Conservation (phyloP, 1,139 yeast species). For the Maudiozyma humilis region DNA sequence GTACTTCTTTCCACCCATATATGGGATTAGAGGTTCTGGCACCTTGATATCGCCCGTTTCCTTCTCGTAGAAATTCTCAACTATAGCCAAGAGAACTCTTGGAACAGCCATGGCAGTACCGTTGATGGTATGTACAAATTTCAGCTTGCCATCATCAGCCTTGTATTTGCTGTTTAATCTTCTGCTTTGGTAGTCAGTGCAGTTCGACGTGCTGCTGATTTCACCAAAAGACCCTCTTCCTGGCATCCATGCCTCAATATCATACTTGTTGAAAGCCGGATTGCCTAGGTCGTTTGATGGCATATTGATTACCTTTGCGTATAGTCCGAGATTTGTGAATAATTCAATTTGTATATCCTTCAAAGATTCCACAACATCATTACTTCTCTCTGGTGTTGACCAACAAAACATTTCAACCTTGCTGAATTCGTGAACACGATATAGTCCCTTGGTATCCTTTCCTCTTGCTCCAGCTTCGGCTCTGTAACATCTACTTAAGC, state of each 20-base stretch:
- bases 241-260: constrained; percentile 98
- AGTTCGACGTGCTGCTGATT: constrained; percentile 81
- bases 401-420: constrained; percentile 90
- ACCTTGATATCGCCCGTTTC: constrained; percentile 45
- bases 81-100: constrained; percentile 74
- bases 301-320: constrained; percentile 79
- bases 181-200: constrained; percentile 86
- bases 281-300: constrained; percentile 89
- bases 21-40: constrained; percentile 61
- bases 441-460: constrained; percentile 81
- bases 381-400: constrained; percentile 43
- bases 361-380: constrained; percentile 49
- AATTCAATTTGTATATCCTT: constrained; percentile 58
- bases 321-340: constrained; percentile 58
- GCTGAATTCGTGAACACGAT: constrained; percentile 95
- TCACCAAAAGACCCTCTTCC: constrained; percentile 94
- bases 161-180: constrained; percentile 60
- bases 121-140: constrained; percentile 73
- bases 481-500: constrained; percentile 79
- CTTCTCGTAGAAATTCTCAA: constrained; percentile 76
- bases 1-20: constrained; percentile 51
- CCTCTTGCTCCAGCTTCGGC: constrained; percentile 99
- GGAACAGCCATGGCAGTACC: constrained; percentile 98
- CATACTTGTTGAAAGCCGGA: constrained; percentile 87
- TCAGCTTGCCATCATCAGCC: constrained; percentile 33